A percentile compares a stretch with the other conserved stretches of the same genome.
These are phyloP conservation scores for Stachybotrys elegans DNA, from an alignment of 2,329 filamentous ascomycete genomes.

Conservation along the genomic window DNA sequence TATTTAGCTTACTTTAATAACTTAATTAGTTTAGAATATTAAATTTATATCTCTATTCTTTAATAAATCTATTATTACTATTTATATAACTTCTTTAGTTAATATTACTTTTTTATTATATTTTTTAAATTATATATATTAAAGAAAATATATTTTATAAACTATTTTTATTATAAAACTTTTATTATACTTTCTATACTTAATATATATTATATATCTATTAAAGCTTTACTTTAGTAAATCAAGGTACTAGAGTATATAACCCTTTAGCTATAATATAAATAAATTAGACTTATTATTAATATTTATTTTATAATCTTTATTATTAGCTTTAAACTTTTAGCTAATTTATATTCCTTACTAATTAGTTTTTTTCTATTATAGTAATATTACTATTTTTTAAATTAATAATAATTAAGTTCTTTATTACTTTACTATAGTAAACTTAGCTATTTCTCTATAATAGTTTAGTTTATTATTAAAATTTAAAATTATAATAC, in stretches of 20 bases:
- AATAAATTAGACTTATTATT: not conserved
- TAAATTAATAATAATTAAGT: not conserved
- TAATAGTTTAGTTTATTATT: not conserved
- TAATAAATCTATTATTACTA: not conserved
- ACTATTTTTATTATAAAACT: conserved; percentile 3
- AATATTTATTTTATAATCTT: not conserved
- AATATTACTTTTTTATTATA: not conserved
- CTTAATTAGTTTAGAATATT: not conserved
- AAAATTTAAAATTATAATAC: too few species aligned
- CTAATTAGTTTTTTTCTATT: not conserved
- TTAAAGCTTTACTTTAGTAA: conserved; percentile 5
- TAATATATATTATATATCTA: conserved; percentile 4
- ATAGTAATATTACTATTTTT: conserved; percentile 1
- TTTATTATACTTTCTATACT: not conserved
- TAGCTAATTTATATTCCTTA: conserved; percentile 3
- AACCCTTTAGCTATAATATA: conserved; percentile 1
- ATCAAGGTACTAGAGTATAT: conserved; percentile 2
- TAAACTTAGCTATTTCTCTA: too few species aligned
- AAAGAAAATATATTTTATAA: not conserved
- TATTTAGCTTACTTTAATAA: conserved; percentile 3
- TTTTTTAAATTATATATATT: not conserved
- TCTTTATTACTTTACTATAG: not conserved
- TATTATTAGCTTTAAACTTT: conserved; percentile 3
- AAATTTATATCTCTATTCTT: not conserved
- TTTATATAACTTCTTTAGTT: not conserved